A percentile compares a stretch with the other conserved stretches of the same genome.
phyloP scores from a whole-genome alignment of 2,329 filamentous ascomycete genomes.

The Coniella lustricola region DNA sequence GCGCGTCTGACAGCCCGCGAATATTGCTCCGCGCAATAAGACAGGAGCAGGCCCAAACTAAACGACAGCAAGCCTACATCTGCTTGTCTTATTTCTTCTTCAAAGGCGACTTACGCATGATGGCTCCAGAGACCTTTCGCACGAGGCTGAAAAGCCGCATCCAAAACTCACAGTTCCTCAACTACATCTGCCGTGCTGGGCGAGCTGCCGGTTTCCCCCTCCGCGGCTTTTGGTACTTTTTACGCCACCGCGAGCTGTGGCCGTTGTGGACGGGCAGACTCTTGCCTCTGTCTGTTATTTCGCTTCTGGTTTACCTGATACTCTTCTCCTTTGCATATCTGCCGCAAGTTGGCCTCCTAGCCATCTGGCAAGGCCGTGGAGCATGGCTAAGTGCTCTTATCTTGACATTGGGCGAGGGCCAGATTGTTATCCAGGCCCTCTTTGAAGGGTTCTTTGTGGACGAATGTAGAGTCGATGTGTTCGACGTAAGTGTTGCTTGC shows the following conservation, averaged over 20 bases:
- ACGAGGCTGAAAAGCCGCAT: conserved; percentile 8
- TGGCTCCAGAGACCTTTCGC: conserved; percentile 9
- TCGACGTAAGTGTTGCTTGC: conserved; percentile 55
- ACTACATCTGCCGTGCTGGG: conserved; percentile 37
- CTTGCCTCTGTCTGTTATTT: conserved; percentile 74
- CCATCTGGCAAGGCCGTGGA: conserved; percentile 77
- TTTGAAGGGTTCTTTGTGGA: conserved; percentile 81
- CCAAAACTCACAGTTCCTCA: conserved; percentile 18
- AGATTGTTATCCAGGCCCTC: conserved; percentile 61
- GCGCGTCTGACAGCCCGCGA: too few species aligned
- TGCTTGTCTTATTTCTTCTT: neutral
- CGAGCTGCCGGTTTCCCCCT: conserved; percentile 49
- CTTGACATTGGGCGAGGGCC: conserved; percentile 74
- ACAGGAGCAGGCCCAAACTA: too few species aligned
- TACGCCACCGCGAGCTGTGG: conserved; percentile 69
- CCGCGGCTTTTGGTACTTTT: conserved; percentile 76
- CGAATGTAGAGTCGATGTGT: conserved; percentile 71
- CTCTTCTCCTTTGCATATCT: conserved; percentile 85
- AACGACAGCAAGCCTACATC: neutral
- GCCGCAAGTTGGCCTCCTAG: conserved; percentile 81
- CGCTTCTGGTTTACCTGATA: conserved; percentile 72
- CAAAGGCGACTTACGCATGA: neutral
- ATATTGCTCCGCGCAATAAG: too few species aligned
- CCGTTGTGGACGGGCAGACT: conserved; percentile 73
- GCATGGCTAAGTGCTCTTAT: conserved; percentile 90